Conservation (phyloP, 257 asterid genomes). For the Capsicum baccatum region DNA sequence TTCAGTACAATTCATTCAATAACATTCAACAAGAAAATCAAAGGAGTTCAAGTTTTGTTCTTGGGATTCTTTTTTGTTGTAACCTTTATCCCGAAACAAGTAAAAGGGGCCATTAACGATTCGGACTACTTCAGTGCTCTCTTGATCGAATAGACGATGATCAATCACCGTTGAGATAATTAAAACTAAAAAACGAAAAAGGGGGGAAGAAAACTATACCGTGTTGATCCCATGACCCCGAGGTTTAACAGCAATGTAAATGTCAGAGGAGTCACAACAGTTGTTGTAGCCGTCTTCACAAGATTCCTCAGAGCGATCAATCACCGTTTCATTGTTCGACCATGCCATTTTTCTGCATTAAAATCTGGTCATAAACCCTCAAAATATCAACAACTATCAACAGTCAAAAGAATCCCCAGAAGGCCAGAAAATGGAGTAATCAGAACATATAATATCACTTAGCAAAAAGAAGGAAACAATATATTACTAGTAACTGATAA, state of each 20-base stretch:
- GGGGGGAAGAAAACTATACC: conserved; percentile 18
- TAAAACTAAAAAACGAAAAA: neutral
- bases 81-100: neutral
- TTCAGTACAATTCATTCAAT: neutral
- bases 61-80: neutral
- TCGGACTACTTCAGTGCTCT: neutral
- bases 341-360: conserved; percentile 22
- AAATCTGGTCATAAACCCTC: too few species aligned
- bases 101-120: neutral
- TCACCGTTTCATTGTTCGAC: neutral
- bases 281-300: neutral
- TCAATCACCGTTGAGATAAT: neutral
- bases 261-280: neutral
- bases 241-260: neutral
- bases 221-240: neutral
- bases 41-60: neutral
- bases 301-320: neutral
- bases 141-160: neutral
- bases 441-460: neutral
- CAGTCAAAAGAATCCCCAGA: too few species aligned
- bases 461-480: neutral
- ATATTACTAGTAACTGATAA: neutral
- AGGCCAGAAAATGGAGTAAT: neutral
- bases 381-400: too few species aligned
- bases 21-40: neutral